Base-by-base conservation (phyloP, 345 rosid species). In the Boechera stricta region DNA sequence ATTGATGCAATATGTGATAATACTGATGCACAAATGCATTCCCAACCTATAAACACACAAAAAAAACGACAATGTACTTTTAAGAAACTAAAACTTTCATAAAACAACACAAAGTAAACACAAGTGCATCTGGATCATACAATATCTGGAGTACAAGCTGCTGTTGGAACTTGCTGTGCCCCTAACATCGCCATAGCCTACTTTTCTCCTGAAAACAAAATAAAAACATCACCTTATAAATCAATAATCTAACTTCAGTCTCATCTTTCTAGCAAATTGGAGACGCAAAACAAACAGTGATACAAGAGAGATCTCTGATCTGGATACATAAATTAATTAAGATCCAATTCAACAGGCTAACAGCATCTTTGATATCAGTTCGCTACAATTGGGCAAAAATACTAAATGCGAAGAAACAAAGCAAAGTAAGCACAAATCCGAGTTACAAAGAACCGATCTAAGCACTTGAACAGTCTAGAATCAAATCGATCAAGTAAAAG, bases 1-100 rank as follows among this genome's bases (percentile, higher is more conserved):
- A 93, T 57, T 96, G 94, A 75, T 89, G 94, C 83, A 91, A 67
- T 54, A 96, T 91, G 58, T 77, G 89, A 88, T 93, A 96, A 80
- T 96, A 96, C 64, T 93, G 99, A 73, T 89, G 97, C 64, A 91
- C 99, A 82, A 96, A 96, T 2, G 98, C 97, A 83, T 90, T 90
- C 24, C 94, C 96, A 47, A 96, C 96, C 99, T 95, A 77, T 78
- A 49, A 41, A 69, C 6, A 49, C 53, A 26, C n/a, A 48, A 9
- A 7, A 7, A 36, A 29, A 64, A 56, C 6, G 4, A 53, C 45
- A 74, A 69, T 59, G 73, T 66, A 67, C 44, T 15, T 54, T 4
- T 11, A 63, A n/a, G 8, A 59, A 70, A 33, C 32, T 32, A n/a
- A 28, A 54, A 49, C 2, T 1, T 48, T 59, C 32, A 9, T 16